These are phyloP conservation scores for Ramaria sp. DNA, from an alignment of 768 basidiomycete genomes.

Conservation along the genomic window DNA sequence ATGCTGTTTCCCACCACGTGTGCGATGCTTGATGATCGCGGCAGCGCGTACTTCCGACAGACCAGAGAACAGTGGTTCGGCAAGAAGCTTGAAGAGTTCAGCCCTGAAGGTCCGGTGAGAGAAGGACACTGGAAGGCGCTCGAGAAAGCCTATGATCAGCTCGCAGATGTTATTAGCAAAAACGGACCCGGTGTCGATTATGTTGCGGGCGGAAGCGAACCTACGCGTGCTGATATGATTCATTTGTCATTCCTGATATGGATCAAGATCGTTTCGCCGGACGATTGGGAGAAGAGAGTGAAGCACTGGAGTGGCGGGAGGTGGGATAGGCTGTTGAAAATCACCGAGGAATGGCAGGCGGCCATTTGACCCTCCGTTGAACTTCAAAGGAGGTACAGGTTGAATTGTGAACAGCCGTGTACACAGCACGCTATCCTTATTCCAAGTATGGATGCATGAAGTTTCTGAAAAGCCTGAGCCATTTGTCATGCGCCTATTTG, in stretches of 20 bases:
- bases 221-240: conserved; percentile 67
- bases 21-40: conserved; percentile 44
- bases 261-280: conserved; percentile 62
- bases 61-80: conserved; percentile 24
- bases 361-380: background rate
- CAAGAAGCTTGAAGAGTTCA: conserved; percentile 26
- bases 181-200: conserved; percentile 26
- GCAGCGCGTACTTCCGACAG: conserved; percentile 38
- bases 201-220: conserved; percentile 55
- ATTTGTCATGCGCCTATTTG: too few species aligned
- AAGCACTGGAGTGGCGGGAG: conserved; percentile 59
- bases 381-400: too few species aligned
- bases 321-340: conserved; percentile 51
- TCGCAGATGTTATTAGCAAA: conserved; percentile 55
- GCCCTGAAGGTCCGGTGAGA: background rate
- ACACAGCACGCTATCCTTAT: too few species aligned
- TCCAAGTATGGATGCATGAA: too few species aligned
- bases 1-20: conserved; percentile 61
- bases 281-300: conserved; percentile 65
- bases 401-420: too few species aligned
- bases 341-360: background rate
- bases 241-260: conserved; percentile 62
- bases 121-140: conserved; percentile 8
- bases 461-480: too few species aligned
- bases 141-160: conserved; percentile 54